These are phyloP conservation scores for Rhizoctonia solani DNA, from an alignment of 1,284 basidiomycete genomes.

Conservation along the genomic window DNA sequence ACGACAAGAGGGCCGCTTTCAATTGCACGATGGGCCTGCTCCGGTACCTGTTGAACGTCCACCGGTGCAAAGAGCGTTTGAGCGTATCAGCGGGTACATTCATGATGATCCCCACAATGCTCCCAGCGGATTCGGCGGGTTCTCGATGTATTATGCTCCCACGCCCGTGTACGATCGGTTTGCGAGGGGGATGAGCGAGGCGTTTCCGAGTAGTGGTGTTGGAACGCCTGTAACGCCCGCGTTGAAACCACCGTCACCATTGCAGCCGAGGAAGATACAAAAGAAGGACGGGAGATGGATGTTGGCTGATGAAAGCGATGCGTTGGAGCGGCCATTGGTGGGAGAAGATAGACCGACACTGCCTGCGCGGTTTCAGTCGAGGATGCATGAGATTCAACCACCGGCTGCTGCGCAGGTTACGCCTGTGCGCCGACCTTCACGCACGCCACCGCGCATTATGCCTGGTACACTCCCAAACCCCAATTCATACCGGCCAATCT, in stretches of 20 bases:
- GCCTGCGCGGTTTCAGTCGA: not conserved
- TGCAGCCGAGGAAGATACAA: not conserved
- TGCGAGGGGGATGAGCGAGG: not conserved
- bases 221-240: not conserved
- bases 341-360: not conserved
- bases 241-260: not conserved
- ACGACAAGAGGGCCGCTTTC: not conserved
- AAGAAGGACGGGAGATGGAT: not conserved
- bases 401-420: not conserved
- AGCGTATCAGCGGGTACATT: constrained; percentile 6
- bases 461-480: constrained; percentile 15
- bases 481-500: not conserved
- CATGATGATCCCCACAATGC: not conserved
- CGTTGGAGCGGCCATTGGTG: not conserved
- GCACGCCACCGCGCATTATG: not conserved
- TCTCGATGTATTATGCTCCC: constrained; percentile 5
- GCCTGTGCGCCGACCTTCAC: not conserved
- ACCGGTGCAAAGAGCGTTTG: constrained; percentile 20
- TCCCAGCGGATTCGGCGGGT: not conserved
- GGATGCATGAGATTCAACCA: not conserved
- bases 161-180: constrained; percentile 27
- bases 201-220: not conserved
- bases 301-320: not conserved
- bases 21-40: constrained; percentile 10
- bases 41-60: constrained; percentile 9